A percentile compares a stretch with the other conserved stretches of the same genome.
phyloP scores from a whole-genome alignment of 306 rosid species.

The Alnus glutinosa region DNA sequence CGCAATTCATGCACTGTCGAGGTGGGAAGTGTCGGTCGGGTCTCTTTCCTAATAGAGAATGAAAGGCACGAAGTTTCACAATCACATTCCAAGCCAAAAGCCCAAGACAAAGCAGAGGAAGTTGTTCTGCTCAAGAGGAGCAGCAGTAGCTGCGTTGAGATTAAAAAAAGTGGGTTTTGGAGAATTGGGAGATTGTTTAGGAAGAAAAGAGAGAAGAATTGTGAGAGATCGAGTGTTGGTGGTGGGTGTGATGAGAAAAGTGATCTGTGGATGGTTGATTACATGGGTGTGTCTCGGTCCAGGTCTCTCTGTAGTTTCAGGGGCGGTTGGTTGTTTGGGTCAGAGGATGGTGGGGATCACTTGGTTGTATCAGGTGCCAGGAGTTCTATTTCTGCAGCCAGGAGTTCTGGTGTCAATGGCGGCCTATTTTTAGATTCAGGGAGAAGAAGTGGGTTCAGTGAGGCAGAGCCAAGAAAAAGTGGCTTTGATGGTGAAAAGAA shows the following conservation, averaged over 20 bases:
- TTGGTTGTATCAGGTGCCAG: conserved; percentile 72
- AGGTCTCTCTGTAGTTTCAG: conserved; percentile 93
- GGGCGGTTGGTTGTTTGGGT: conserved; percentile 62
- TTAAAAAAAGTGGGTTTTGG: conserved; percentile 70
- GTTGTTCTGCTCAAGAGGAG: conserved; percentile 59
- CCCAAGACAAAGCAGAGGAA: conserved; percentile 50
- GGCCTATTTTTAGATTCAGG: conserved; percentile 77
- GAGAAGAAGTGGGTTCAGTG: conserved; percentile 89
- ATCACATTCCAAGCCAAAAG: conserved; percentile 36
- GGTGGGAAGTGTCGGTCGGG: conserved; percentile 89
- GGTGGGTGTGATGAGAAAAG: conserved; percentile 78
- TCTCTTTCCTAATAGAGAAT: conserved; percentile 85
- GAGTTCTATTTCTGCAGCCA: conserved; percentile 91
- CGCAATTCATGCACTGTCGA: conserved; percentile 85
- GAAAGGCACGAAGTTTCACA: conserved; percentile 52
- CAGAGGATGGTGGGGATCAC: conserved; percentile 78
- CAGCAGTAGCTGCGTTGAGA: conserved; percentile 74
- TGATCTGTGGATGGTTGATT: conserved; percentile 63
- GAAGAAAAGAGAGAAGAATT: conserved; percentile 67
- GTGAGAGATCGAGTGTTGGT: conserved; percentile 63
- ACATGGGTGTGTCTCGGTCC: conserved; percentile 78
- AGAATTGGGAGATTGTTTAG: conserved; percentile 67
- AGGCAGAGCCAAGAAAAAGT: conserved; percentile 86
- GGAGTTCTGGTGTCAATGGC: conserved; percentile 89
- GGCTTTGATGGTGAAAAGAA: conserved; percentile 60